phyloP scores from a whole-genome alignment of 345 rosid genomes.

The Acer yangbiense region DNA sequence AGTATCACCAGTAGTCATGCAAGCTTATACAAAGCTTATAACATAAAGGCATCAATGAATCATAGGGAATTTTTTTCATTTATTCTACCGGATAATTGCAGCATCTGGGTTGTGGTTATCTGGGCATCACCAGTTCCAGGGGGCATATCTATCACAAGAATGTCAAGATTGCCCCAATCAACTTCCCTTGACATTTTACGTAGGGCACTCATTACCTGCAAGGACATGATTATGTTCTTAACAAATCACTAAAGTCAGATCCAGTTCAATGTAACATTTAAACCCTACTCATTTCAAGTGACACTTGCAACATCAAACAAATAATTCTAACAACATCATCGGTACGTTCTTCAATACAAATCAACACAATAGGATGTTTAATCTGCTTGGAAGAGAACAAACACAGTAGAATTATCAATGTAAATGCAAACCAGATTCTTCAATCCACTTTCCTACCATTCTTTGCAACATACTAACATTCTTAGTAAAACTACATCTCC shows the following conservation, averaged over 20 bases:
- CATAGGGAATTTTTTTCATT: background rate
- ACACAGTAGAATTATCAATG: background rate
- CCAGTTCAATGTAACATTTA: background rate
- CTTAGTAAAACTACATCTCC: background rate
- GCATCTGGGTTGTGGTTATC: conserved; percentile 60
- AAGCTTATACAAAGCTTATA: background rate
- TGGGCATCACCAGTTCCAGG: conserved; percentile 83
- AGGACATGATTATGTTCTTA: conserved; percentile 11
- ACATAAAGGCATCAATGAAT: background rate
- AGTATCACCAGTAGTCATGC: background rate
- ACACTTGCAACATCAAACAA: background rate
- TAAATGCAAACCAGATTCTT: background rate
- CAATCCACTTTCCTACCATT: background rate
- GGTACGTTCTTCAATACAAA: background rate
- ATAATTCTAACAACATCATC: background rate
- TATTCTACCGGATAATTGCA: conserved; percentile 64
- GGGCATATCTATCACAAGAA: conserved; percentile 82
- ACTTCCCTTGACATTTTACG: conserved; percentile 69
- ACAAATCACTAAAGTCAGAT: background rate
- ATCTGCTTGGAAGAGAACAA: background rate
- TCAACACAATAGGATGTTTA: background rate
- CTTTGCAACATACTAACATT: background rate
- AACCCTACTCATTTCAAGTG: background rate
- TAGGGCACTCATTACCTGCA: conserved; percentile 73
- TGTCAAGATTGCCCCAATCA: conserved; percentile 69